A percentile compares a stretch with the other conserved stretches of the same genome.
phyloP scores from a whole-genome alignment of 192 early-diverging fungal species.

The Coemansia sp. region DNA sequence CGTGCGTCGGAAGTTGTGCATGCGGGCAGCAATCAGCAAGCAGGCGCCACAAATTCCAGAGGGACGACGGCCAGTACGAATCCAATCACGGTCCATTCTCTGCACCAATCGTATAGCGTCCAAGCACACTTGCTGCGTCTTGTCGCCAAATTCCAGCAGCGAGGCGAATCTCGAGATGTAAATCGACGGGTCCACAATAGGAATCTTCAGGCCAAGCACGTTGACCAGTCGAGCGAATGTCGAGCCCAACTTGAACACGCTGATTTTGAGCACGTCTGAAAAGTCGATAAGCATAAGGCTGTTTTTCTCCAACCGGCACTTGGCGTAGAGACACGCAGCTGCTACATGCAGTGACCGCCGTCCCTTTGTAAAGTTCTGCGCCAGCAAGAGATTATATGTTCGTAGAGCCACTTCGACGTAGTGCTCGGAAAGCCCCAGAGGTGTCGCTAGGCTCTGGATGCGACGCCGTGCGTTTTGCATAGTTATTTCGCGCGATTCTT shows the following conservation, averaged over 20 bases:
- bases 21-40: constrained; percentile 83
- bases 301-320: constrained; percentile 81
- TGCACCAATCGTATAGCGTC: constrained; percentile 82
- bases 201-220: constrained; percentile 63
- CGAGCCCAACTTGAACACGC: constrained; percentile 86
- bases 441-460: constrained; percentile 74
- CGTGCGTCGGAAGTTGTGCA: constrained; percentile 88
- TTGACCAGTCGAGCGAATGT: constrained; percentile 79
- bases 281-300: constrained; percentile 97
- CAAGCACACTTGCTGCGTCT: constrained; percentile 70
- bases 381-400: constrained; percentile 82
- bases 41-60: constrained; percentile 95
- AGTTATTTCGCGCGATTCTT: constrained; percentile 71
- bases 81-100: constrained; percentile 96
- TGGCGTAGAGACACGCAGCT: constrained; percentile 90
- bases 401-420: constrained; percentile 82
- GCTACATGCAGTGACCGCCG: constrained; percentile 74
- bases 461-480: constrained; percentile 69
- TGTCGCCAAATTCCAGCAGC: constrained; percentile 88
- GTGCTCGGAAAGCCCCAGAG: constrained; percentile 70
- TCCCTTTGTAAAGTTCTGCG: constrained; percentile 81
- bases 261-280: constrained; percentile 78
- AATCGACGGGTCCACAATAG: constrained; percentile 88
- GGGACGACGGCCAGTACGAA: constrained; percentile 83
- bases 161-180: constrained; percentile 92